Conservation (phyloP, 805 yeast genomes). For the Candida verbasci region DNA sequence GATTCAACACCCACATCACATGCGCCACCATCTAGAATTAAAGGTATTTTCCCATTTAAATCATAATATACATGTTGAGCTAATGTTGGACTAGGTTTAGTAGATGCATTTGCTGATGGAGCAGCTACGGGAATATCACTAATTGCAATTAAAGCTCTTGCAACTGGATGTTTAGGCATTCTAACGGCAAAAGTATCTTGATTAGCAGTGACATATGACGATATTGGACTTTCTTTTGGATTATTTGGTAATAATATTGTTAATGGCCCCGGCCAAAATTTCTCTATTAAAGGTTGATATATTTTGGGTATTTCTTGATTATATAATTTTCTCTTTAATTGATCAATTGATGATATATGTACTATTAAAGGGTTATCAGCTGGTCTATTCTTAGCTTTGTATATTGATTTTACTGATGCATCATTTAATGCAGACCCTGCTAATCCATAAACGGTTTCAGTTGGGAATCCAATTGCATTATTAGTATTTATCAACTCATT, state of each 20-base stretch:
- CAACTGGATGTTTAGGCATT: constrained; percentile 82
- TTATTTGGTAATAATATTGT: constrained; percentile 73
- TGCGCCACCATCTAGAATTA: constrained; percentile 86
- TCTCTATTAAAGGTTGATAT: constrained; percentile 58
- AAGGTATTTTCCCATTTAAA: constrained; percentile 71
- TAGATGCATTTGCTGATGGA: constrained; percentile 95
- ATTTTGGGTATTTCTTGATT: constrained; percentile 57
- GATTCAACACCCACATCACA: constrained; percentile 89
- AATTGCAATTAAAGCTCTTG: constrained; percentile 80
- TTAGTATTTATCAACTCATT: constrained; percentile 43
- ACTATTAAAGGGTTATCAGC: constrained; percentile 93
- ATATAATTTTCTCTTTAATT: constrained; percentile 56
- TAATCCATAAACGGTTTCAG: constrained; percentile 95
- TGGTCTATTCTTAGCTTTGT: constrained; percentile 88
- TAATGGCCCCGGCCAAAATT: constrained; percentile 95
- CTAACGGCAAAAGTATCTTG: constrained; percentile 92
- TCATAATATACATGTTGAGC: constrained; percentile 86
- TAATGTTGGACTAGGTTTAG: constrained; percentile 87
- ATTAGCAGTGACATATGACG: constrained; percentile 75
- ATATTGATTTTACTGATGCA: constrained; percentile 70
- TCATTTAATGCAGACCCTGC: constrained; percentile 84
- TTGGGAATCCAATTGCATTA: constrained; percentile 85
- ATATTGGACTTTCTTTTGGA: constrained; percentile 43
- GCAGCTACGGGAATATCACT: constrained; percentile 93
- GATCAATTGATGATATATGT: constrained; percentile 76